Percentiles rank a stretch among this genome's conserved stretches.
Evolutionary conservation across 2,329 filamentous ascomycete species (phyloP).

Genomic region (Aspergillus caelatus): DNA sequence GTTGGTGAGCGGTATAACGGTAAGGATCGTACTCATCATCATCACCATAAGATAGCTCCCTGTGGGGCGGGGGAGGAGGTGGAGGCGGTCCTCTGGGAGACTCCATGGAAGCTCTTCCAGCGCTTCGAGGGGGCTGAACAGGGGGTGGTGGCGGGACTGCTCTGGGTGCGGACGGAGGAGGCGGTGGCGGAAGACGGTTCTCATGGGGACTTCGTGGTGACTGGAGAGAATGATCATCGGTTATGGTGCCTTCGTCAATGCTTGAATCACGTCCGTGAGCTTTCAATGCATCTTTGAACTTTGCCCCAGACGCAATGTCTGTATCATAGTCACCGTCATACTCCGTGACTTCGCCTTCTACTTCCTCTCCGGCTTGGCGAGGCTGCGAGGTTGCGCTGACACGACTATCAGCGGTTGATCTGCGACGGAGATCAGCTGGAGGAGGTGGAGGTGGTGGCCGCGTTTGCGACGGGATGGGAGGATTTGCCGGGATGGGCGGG

Average conservation of each 20-base stretch:
- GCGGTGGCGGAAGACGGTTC: constrained; percentile 53
- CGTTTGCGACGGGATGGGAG: constrained; percentile 50
- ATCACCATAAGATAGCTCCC: constrained; percentile 47
- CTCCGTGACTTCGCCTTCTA: constrained; percentile 81
- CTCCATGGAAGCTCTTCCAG: constrained; percentile 33
- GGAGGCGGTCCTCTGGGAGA: constrained; percentile 38
- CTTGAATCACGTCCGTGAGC: constrained; percentile 77
- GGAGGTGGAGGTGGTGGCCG: constrained; percentile 70
- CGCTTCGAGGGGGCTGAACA: constrained; percentile 57
- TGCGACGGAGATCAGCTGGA: constrained; percentile 55
- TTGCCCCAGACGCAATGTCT: constrained; percentile 91
- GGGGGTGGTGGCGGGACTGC: constrained; percentile 68
- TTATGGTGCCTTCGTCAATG: constrained; percentile 66
- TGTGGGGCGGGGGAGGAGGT: constrained; percentile 47
- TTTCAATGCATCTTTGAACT: constrained; percentile 90
- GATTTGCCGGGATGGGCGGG: constrained; percentile 42
- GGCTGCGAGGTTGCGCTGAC: constrained; percentile 44
- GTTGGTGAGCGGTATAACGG: constrained; percentile 50
- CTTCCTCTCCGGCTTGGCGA: constrained; percentile 58
- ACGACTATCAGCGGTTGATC: constrained; percentile 62
- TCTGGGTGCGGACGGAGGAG: constrained; percentile 60
- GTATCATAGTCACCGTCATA: constrained; percentile 99
- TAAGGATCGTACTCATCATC: constrained; percentile 59
- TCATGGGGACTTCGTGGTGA: constrained; percentile 47
- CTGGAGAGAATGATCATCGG: constrained; percentile 57